These are phyloP conservation scores for Vicia villosa DNA, from an alignment of 306 rosid species.

Conservation along the genomic window DNA sequence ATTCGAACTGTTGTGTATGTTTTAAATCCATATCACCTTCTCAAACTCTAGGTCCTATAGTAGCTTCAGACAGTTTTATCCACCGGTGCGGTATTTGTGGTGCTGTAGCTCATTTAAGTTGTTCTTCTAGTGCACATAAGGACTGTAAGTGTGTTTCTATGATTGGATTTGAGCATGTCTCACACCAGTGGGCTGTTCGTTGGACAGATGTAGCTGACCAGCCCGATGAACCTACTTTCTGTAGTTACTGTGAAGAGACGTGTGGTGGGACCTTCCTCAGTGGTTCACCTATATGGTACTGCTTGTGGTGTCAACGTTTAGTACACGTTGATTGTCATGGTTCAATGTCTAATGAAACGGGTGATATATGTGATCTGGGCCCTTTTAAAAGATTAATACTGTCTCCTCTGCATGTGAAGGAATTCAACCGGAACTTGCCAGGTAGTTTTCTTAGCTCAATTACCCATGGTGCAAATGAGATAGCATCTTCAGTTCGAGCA, in stretches of 20 bases:
- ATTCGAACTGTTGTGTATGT: constrained; percentile 89
- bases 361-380: constrained; percentile 94
- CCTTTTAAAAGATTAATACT: constrained; percentile 81
- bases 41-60: constrained; percentile 81
- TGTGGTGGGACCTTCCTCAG: constrained; percentile 93
- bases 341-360: constrained; percentile 79
- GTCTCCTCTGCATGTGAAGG: constrained; percentile 82
- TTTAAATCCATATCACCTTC: constrained; percentile 79
- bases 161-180: constrained; percentile 75
- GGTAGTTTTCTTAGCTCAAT: constrained; percentile 87
- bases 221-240: constrained; percentile 75
- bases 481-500: constrained; percentile 93
- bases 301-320: constrained; percentile 95
- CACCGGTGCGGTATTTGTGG: constrained; percentile 81
- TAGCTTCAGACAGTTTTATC: constrained; percentile 78
- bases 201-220: constrained; percentile 94
- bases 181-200: constrained; percentile 97
- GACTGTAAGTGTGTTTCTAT: constrained; percentile 95
- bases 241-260: constrained; percentile 95
- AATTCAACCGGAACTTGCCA: constrained; percentile 53
- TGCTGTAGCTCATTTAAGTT: constrained; percentile 81
- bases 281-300: constrained; percentile 98
- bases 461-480: constrained; percentile 97
- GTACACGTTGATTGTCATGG: constrained; percentile 96
- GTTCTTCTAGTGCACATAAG: constrained; percentile 82